Evolutionary conservation across 2,329 filamentous ascomycete genomes (phyloP), one percentile per base, ranked within the genome.

Genomic region (Cyphellophora attinorum): DNA sequence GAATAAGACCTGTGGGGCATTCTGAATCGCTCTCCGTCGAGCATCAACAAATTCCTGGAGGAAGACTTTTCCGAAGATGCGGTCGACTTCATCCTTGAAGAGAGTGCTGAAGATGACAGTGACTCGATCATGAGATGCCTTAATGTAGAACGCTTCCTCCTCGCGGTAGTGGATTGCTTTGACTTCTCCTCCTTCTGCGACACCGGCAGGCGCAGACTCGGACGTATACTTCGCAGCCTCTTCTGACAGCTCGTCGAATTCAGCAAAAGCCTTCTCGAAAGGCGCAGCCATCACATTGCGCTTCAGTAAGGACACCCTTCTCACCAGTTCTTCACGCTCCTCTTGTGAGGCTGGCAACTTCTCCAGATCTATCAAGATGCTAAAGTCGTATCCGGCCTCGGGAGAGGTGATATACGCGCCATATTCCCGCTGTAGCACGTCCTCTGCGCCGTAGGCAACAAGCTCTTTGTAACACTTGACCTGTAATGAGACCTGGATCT

Each of bases 31-130:
- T 64, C 91, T 79, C 58, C 88, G 76, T 59, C 91, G 74, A 6
- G 93, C 91, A 63, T 99, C 91, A 38, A 96, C 93, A 48, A 99
- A 98, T 62, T 99, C 91, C 58, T 95, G 88, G 50, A 98, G 77
- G 57, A 99, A 98, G 11, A 98, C 86, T 65, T 95, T 96, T 50
- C 91, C 91, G 53, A 93, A 98, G 38, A 99, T 85, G 42, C 89
- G 74, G 57, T 98, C 91, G 35, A 93, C 98, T 65, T 98, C 93
- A 57, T 99, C 93, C 38, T 85, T 74, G 72, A 99, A 99, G 34
- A 96, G 76, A 27, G 91, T 98, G 64, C 86, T 94, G 72, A 98
- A 98, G 55, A 98, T 98, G 53, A 98, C 88, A 1, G 93, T 98
- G 34, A 99, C 91, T 53, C 91, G 79, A 59, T 99, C 91, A 65